Percentiles rank a stretch among this genome's conserved stretches.
These are phyloP conservation scores for Fusarium dimerum DNA, from an alignment of 2,329 filamentous ascomycete genomes.

Conservation along the genomic window DNA sequence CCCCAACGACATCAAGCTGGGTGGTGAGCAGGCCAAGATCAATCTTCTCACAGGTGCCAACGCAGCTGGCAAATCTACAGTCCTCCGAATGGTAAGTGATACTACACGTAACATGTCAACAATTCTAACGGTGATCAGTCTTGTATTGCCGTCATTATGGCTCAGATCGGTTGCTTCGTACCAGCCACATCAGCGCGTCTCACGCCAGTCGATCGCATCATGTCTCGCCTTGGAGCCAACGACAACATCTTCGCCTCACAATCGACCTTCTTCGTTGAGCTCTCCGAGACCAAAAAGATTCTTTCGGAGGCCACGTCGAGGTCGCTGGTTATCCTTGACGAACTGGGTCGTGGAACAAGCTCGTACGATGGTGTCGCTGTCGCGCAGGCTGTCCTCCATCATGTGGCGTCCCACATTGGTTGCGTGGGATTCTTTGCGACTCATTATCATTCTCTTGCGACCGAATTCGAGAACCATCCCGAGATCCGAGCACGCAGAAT, in stretches of 20 bases:
- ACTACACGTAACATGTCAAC: neutral
- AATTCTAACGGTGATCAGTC: constrained; percentile 55
- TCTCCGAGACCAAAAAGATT: constrained; percentile 98
- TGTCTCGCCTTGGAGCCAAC: constrained; percentile 95
- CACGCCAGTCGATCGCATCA: constrained; percentile 94
- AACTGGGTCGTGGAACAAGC: constrained; percentile 90
- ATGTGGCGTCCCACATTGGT: constrained; percentile 89
- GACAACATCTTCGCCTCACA: constrained; percentile 99
- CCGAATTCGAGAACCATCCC: constrained; percentile 86
- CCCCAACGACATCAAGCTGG: constrained; percentile 88
- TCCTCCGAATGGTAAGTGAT: constrained; percentile 80
- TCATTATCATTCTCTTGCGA: constrained; percentile 91
- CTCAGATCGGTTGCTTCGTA: constrained; percentile 91
- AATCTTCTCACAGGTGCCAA: constrained; percentile 94
- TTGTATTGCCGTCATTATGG: constrained; percentile 95
- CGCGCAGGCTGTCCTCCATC: constrained; percentile 94
- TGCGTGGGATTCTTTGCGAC: constrained; percentile 97
- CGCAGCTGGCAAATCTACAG: constrained; percentile 94
- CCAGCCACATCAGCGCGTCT: constrained; percentile 80
- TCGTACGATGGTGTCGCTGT: constrained; percentile 97
- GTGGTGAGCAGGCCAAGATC: constrained; percentile 79
- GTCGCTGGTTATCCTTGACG: constrained; percentile 94
- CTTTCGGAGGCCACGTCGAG: constrained; percentile 90
- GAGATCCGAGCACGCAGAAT: constrained; percentile 86
- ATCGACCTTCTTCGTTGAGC: constrained; percentile 96